Percentiles rank a stretch among this genome's conserved stretches.
Evolutionary conservation across 805 yeast genomes (phyloP).

Genomic region (Candida cerambycidarum): DNA sequence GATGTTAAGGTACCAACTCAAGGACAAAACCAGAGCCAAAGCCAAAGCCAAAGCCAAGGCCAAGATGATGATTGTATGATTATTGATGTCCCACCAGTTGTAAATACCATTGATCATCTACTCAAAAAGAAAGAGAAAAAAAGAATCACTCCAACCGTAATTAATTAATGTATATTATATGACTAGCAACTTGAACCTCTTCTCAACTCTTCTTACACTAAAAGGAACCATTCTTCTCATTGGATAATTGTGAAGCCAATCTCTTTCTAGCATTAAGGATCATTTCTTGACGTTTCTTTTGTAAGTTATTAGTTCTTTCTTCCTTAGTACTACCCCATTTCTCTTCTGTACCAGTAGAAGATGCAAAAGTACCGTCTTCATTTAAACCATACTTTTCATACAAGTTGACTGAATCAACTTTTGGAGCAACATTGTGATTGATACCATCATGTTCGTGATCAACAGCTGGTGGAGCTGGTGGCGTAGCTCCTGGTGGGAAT

Average conservation of each 20-base stretch:
- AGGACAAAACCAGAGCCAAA: too few relatives aligned
- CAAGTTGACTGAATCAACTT: slow-evolving; percentile 21
- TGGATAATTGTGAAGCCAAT: slow-evolving; percentile 41
- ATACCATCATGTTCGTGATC: slow-evolving; percentile 3
- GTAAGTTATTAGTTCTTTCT: slow-evolving; percentile 21
- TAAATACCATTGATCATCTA: slow-evolving; percentile 14
- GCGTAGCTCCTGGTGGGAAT: slow-evolving; percentile 43
- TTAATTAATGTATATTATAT: slow-evolving; percentile 7
- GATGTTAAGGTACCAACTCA: not conserved
- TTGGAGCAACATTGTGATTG: slow-evolving; percentile 20
- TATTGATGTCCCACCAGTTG: slow-evolving; percentile 4
- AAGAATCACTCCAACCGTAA: slow-evolving; percentile 22
- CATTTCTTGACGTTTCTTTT: slow-evolving; percentile 40
- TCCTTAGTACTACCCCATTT: slow-evolving; percentile 25
- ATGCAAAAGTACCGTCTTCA: slow-evolving; percentile 19
- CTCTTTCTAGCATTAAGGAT: slow-evolving; percentile 45
- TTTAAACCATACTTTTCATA: slow-evolving; percentile 46
- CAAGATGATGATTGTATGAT: not conserved
- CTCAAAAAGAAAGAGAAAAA: slow-evolving; percentile 17
- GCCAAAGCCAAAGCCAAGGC: too few relatives aligned
- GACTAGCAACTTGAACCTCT: too few relatives aligned
- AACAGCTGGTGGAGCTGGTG: slow-evolving; percentile 6
- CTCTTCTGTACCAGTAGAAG: slow-evolving; percentile 13
- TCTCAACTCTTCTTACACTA: not conserved
- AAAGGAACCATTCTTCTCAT: slow-evolving; percentile 18